Base-by-base conservation (phyloP, 441 rosid genomes). In the Populus hybrid region DNA sequence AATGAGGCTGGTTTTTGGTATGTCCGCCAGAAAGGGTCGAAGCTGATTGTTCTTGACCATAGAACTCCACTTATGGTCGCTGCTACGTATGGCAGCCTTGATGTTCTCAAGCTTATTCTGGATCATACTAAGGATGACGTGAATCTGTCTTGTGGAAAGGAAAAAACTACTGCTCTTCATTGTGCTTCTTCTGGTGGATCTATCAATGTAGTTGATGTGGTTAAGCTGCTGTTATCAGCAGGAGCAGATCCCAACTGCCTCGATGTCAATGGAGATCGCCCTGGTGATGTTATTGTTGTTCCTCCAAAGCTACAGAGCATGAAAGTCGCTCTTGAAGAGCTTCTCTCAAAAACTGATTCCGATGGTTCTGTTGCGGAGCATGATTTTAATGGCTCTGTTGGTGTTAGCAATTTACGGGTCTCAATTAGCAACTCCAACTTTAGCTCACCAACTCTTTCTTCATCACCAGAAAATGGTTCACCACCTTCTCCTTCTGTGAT, bases 131-230 rank as follows among this genome's bases (percentile, higher is more conserved):
- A 34, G 30, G 85, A 72, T 50, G 85, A 87, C 75, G 86, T 88
- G 32, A 88, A 86, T 74, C 75, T 83, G 14, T 73, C 85, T 3
- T 89, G 95, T 63, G 98, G 90, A 61, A 36, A 59, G 9, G 98
- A 90, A 35, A 88, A 86, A 78, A 87, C 88, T 54, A 92, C 95
- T 42, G 92, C 98, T 7, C 95, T 93, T 76, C 96, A 93, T 66
- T 91, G 92, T 76, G 93, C 93, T 77, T 92, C 94, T 68, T 88
- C 96, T 64, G 91, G 96, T 74, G 95, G 90, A 73, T 89, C 93
- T 26, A 73, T 71, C 67, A 75, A 79, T 77, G 81, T 85, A 1
- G 74, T 83, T 72, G 97, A 90, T 42, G 89, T 85, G 78, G 89
- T 89, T 50, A 87, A 85, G 83, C 57, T 89, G 81, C 93, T 93